Conservation (phyloP, 345 rosid species). For the Fremontodendron californicum region DNA sequence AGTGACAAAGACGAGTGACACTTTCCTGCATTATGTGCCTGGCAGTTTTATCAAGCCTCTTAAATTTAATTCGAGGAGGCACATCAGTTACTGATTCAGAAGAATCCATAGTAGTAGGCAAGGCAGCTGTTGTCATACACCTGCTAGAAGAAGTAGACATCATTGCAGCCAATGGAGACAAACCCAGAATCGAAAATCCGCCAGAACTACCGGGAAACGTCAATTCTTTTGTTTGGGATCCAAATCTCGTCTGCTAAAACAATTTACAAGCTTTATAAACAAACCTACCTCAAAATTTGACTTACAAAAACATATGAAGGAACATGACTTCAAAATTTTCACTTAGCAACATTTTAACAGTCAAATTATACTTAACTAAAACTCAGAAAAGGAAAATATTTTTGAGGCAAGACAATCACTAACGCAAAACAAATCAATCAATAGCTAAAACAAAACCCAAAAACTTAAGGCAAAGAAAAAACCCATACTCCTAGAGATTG, state of each 20-base stretch:
- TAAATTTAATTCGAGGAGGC: constrained; percentile 68
- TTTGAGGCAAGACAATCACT: not conserved
- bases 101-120: constrained; percentile 33
- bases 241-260: constrained; percentile 28
- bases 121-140: constrained; percentile 31
- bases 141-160: constrained; percentile 18
- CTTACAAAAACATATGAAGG: not conserved
- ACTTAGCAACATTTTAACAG: not conserved
- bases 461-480: not conserved
- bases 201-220: not conserved
- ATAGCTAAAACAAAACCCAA: not conserved
- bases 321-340: not conserved
- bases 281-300: not conserved
- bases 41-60: constrained; percentile 89
- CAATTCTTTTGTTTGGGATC: constrained; percentile 6
- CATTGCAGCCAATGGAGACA: not conserved
- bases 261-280: not conserved
- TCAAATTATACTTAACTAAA: not conserved
- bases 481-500: constrained; percentile 12
- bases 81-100: constrained; percentile 32
- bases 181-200: constrained; percentile 6
- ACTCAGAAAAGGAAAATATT: no score
- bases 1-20: constrained; percentile 4
- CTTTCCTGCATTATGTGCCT: constrained; percentile 81
- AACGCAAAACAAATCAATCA: not conserved